Evolutionary conservation across 352 stramenopile genomes (phyloP), one percentile per base, ranked within the genome.

Genomic region (Phytophthora pluvialis): DNA sequence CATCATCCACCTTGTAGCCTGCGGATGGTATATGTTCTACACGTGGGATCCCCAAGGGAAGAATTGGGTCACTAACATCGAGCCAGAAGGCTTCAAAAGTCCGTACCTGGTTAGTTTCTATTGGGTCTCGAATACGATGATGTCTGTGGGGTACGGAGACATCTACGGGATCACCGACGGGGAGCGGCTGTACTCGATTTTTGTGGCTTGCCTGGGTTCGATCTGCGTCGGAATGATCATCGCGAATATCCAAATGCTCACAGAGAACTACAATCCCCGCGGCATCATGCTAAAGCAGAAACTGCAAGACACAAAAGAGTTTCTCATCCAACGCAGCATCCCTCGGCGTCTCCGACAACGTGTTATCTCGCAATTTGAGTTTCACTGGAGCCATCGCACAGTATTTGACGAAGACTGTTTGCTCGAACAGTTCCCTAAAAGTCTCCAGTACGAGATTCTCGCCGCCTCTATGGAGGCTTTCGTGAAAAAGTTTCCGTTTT

Each of bases 51-150:
- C 85, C 5, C 61, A 55, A 12, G 79, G 83, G 5, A 64, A 63
- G 42, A 92, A 91, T 59, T 93, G 85, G 85, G 85, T 93, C 46
- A 93, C 78, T 4, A 75, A 72, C 36, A 64, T 88, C 15, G 46
- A 78, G 25, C 36, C 54, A 2, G 49, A 85, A 4, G 75, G 81
- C 3, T 61, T 94, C 29, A 15, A 55, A 38, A 72, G 80, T 33
- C 87, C 94, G 47, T 98, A 98, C 66, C 67, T 98, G 11, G 84
- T 91, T 9, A 89, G 83, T 63, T 93, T 98, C 54, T 98, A 98
- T 72, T 98, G 89, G 90, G 94, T 94, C 29, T 88, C 93, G 0
- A 95, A 95, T 46, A 98, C 91, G 7, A 97, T 98, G 78, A 98
- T 98, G 89, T 95, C 89, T 0, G 89, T 98, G 31, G 91, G 92